Evolutionary conservation across 768 basidiomycete species (phyloP), one percentile per base, ranked within the genome.

Genomic region (Sarcodon sp.): DNA sequence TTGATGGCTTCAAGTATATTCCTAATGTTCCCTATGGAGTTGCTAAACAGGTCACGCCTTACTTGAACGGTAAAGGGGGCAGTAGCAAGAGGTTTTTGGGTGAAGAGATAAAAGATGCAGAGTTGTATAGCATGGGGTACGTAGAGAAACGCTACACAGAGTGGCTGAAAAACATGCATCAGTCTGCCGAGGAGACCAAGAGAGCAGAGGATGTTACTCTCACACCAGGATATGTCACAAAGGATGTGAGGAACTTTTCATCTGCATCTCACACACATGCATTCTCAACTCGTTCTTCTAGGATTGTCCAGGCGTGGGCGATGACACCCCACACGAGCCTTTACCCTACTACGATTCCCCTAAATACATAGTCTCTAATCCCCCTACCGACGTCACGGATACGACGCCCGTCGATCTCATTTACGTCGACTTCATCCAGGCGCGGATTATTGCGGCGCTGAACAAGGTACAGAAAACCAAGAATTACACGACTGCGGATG

Each of bases 201-300:
- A 62, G 70, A 13, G 73, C 67, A 1, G 65, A 71, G n/a, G 52
- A 58, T n/a, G 35, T 44, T 15, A 73, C 79, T 51, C 61, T 79
- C 56, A 85, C 83, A 0, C 62, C 79, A n/a, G 86, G 87, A 51
- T 88, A 88, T 56, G 84, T 88, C 18, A 88, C 87, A 5, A 55
- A 61, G 1, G 84, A 86, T 59, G 78, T 82, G 53, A 58, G 77
- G 2, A 11, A 39, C 16, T 11, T 7, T 8, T 7, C 37, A 35
- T 44, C 34, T 16, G 21, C 21, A 27, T 4, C 43, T 44, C 33
- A 43, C 13, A 33, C 27, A 36, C 37, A 35, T 35, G 47, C 35
- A 21, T 45, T n/a, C 33, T 7, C 13, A 7, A 8, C 44, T 49
- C 35, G n/a, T n/a, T n/a, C 12, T 50, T 36, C 0, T 47, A 79